Base-by-base conservation (phyloP, 441 rosid species). In the Populus hybrid region DNA sequence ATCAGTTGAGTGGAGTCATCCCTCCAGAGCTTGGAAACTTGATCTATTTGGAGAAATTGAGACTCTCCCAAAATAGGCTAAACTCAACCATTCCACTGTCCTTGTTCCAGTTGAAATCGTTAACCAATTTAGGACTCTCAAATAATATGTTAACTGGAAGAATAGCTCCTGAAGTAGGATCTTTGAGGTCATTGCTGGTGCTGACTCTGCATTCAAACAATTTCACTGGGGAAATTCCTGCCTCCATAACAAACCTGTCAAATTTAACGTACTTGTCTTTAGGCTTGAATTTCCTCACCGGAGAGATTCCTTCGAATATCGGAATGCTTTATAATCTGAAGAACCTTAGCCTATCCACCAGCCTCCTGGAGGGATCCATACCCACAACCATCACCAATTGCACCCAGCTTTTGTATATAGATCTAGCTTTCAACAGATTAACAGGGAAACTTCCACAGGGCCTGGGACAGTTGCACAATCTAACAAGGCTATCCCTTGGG, bases 321-420 rank as follows among this genome's bases (percentile, higher is more conserved):
- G 99, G 99, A 24, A 70, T 79, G 75, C 95, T 95, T 64, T 77
- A 84, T 73, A 91, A 92, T 69, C 83, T 95, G 72, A 81, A 79
- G 77, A 95, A 90, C 86, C 90, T 95, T 77, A 85, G 85, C 35
- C 80, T 88, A 18, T 75, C 74, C 61, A 0, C 6, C 72, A 93
- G 89, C 81, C 83, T 76, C 83, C 91, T 95, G 11, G 90, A 90
- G 80, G 99, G 97, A 78, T 75, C 91, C 46, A 87, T 95, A 78
- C 99, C 99, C 70, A 59, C 84, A 3, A 88, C 95, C 81, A 89
- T 95, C 84, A 66, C 84, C 81, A 91, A 95, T 76, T 95, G 98
- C 78, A 89, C 97, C 26, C 10, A 66, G 68, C 89, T 93, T 78
- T 50, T 71, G 30, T 26, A 21, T 70, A 23, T 93, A 70, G 83